phyloP scores from a whole-genome alignment of 306 rosid species.

The Medicago lupulina region DNA sequence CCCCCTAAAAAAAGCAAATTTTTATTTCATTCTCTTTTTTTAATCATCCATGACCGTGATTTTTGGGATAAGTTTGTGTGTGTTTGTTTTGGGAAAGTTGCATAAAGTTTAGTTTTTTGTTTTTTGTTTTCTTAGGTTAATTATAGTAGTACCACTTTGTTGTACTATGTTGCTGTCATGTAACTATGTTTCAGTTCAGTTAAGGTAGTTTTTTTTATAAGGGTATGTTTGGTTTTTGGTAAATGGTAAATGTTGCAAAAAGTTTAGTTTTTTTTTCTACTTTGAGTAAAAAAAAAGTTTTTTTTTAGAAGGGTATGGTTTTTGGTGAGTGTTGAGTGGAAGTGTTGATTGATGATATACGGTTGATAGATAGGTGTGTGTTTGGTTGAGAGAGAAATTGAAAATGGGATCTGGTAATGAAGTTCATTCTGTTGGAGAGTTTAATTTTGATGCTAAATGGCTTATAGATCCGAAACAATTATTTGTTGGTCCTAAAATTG shows the following conservation, averaged over 20 bases:
- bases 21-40: slow-evolving; percentile 44
- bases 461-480: slow-evolving; percentile 83
- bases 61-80: slow-evolving; percentile 63
- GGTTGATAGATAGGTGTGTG: slow-evolving; percentile 30
- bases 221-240: slow-evolving; percentile 28
- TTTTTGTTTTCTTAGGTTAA: neutral
- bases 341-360: slow-evolving; percentile 23
- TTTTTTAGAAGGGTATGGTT: slow-evolving; percentile 33
- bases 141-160: neutral
- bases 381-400: slow-evolving; percentile 34
- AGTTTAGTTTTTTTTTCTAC: too few relatives aligned
- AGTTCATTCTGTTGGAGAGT: slow-evolving; percentile 73
- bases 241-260: too few relatives aligned
- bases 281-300: neutral
- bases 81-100: slow-evolving; percentile 39
- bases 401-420: slow-evolving; percentile 93
- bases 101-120: slow-evolving; percentile 37
- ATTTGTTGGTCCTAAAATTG: slow-evolving; percentile 92
- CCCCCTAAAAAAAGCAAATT: slow-evolving; percentile 54
- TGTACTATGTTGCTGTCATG: neutral
- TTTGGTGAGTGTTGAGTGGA: slow-evolving; percentile 30
- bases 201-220: neutral
- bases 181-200: neutral
- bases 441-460: slow-evolving; percentile 82
- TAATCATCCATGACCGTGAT: slow-evolving; percentile 52